Evolutionary conservation across 495 filamentous ascomycete species (phyloP).

Genomic region (Penicillium ucsense): DNA sequence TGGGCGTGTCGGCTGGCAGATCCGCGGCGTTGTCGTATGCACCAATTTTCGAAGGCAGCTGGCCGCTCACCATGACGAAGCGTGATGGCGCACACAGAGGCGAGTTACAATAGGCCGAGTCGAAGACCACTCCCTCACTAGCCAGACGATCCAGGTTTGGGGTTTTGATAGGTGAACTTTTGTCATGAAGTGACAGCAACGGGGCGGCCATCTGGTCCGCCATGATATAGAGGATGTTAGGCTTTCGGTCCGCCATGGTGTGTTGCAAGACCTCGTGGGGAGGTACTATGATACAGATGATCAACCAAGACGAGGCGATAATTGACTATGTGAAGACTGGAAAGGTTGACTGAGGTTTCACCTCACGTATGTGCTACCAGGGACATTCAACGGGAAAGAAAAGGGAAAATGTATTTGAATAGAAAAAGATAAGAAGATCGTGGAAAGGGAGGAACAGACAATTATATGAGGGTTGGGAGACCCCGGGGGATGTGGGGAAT

Average conservation of each 20-base stretch:
- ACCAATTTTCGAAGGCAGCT: conserved; percentile 75
- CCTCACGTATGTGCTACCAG: too few species aligned
- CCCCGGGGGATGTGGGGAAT: background rate
- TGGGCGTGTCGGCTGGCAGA: conserved; percentile 65
- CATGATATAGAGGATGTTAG: conserved; percentile 83
- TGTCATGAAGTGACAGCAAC: conserved; percentile 73
- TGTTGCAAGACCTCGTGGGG: background rate
- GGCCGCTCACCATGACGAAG: conserved; percentile 81
- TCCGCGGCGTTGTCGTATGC: conserved; percentile 80
- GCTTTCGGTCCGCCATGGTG: conserved; percentile 40
- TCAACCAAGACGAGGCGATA: background rate
- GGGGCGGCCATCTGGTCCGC: conserved; percentile 87
- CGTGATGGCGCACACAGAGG: conserved; percentile 82
- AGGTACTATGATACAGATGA: background rate
- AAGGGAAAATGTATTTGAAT: conserved; percentile 7
- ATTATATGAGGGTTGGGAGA: background rate
- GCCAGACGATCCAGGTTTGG: conserved; percentile 78
- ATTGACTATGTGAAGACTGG: background rate
- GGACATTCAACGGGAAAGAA: too few species aligned
- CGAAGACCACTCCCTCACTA: conserved; percentile 67
- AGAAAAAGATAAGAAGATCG: conserved; percentile 3
- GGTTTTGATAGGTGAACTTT: conserved; percentile 70
- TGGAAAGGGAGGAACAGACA: background rate
- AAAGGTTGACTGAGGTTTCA: background rate
- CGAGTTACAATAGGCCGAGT: conserved; percentile 82